Evolutionary conservation across 768 basidiomycete genomes (phyloP), one percentile per base, ranked within the genome.

Genomic region (Lentinula detonsa): DNA sequence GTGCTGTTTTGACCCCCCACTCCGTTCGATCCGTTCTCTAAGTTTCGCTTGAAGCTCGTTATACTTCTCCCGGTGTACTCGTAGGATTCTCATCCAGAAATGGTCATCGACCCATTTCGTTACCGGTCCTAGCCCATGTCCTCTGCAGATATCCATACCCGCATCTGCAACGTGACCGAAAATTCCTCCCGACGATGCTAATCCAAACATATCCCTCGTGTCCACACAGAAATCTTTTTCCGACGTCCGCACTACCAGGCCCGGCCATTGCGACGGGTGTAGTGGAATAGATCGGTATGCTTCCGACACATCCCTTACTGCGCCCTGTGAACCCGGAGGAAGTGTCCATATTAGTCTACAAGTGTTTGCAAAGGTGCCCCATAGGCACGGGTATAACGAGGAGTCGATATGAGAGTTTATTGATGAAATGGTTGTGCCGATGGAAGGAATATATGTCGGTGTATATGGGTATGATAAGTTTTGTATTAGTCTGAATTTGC

Each of bases 211-310:
- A 0, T 71, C 65, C 3, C 70, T 71, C 0, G 65, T 31, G 61
- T 81, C 75, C 4, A 80, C 71, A 3, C 28, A 28, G 3, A 28
- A 28, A 3, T 28, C 4, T 3, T 28, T 0, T 0, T 28, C 28
- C 28, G 28, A 28, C 3, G 28, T 28, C 3, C 28, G 28, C 33
- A 68, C 71, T 1, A 77, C 67, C 31, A 33, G 15, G 0, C 69
- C 75, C 0, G 66, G 15, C 78, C 76, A 79, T 57, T 79, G 75
- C 7, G 57, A 50, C 1, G 76, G 77, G 0, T 57, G 18, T 0
- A 76, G 65, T 1, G 77, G 78, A 0, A 69, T 75, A 2, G 71
- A 63, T 1, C 75, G 65, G 61, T 76, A 78, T 0, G 77, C 78
- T 3, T 76, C 65, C 0, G 66, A 67, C 15, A 81, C 72, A 61